Evolutionary conservation across 768 basidiomycete genomes (phyloP).

Genomic region (Tulasnella calospora): DNA sequence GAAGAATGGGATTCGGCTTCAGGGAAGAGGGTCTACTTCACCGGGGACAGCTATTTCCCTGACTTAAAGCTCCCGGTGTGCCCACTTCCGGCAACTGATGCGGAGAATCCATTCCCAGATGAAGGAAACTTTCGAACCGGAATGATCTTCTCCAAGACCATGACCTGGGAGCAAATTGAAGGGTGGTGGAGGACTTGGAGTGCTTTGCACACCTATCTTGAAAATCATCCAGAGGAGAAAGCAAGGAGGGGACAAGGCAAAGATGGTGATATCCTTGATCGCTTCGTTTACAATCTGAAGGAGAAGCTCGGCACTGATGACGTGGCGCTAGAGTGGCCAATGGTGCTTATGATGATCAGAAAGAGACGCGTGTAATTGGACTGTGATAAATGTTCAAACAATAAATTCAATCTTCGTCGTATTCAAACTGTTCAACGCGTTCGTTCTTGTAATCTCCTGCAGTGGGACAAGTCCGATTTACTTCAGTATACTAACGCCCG

Average conservation of each 20-base stretch:
- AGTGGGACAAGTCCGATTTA: neutral
- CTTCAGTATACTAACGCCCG: neutral
- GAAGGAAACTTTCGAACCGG: conserved; percentile 10
- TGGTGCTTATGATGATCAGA: neutral
- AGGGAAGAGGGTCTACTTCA: conserved; percentile 32
- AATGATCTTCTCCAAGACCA: conserved; percentile 51
- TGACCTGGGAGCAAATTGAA: conserved; percentile 62
- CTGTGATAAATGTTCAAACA: neutral
- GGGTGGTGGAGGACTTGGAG: conserved; percentile 69
- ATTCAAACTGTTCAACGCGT: conserved; percentile 20
- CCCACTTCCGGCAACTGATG: neutral
- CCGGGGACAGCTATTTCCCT: conserved; percentile 42
- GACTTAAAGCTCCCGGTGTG: conserved; percentile 19
- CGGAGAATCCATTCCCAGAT: neutral
- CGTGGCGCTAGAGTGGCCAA: neutral
- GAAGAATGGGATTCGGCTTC: conserved; percentile 31
- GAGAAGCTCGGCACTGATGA: neutral
- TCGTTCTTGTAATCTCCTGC: conserved; percentile 22
- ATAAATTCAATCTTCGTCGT: neutral
- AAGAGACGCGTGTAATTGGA: neutral
- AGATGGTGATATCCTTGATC: conserved; percentile 32
- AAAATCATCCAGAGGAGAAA: conserved; percentile 55
- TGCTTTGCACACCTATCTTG: conserved; percentile 61
- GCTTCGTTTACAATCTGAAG: neutral
- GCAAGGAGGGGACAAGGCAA: conserved; percentile 15